A percentile compares a stretch with the other conserved stretches of the same genome.
Evolutionary conservation across 2,329 filamentous ascomycete species (phyloP).

Genomic region (Lecanicillium sp.): DNA sequence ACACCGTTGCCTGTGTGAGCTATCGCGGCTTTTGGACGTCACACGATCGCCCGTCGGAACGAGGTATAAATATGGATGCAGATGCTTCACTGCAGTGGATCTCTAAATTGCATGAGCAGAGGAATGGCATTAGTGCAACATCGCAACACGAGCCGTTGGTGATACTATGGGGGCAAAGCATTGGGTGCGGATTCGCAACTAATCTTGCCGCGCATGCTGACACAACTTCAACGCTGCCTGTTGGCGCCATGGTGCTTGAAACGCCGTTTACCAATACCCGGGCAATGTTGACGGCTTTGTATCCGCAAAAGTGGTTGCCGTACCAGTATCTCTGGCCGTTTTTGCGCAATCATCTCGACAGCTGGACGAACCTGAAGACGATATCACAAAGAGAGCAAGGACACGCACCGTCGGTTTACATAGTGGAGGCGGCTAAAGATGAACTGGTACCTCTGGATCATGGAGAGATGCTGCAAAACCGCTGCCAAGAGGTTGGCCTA

Average conservation of each 20-base stretch:
- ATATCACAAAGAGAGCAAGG: conserved; percentile 23
- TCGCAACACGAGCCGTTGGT: conserved; percentile 26
- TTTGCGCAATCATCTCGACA: conserved; percentile 55
- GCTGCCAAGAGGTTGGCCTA: conserved; percentile 39
- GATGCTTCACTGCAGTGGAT: conserved; percentile 58
- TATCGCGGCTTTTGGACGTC: conserved; percentile 76
- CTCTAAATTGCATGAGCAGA: conserved; percentile 28
- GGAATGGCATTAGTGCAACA: conserved; percentile 7
- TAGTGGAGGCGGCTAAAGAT: conserved; percentile 49
- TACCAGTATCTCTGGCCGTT: conserved; percentile 70
- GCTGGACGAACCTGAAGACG: conserved; percentile 37
- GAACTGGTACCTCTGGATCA: conserved; percentile 49
- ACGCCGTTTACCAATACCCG: conserved; percentile 66
- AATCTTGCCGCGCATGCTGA: conserved; percentile 38
- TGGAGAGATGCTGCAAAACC: conserved; percentile 33
- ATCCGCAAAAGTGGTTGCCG: conserved; percentile 72
- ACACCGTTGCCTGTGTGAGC: conserved; percentile 46
- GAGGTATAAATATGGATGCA: conserved; percentile 61
- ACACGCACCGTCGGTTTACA: conserved; percentile 31
- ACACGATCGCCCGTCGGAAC: conserved; percentile 59
- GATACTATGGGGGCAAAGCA: conserved; percentile 69
- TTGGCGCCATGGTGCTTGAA: conserved; percentile 55
- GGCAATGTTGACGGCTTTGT: conserved; percentile 62
- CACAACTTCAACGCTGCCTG: conserved; percentile 24
- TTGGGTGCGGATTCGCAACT: conserved; percentile 64